phyloP scores from a whole-genome alignment of 75 land plant genomes.

The Pseudotsuga menziesii region DNA sequence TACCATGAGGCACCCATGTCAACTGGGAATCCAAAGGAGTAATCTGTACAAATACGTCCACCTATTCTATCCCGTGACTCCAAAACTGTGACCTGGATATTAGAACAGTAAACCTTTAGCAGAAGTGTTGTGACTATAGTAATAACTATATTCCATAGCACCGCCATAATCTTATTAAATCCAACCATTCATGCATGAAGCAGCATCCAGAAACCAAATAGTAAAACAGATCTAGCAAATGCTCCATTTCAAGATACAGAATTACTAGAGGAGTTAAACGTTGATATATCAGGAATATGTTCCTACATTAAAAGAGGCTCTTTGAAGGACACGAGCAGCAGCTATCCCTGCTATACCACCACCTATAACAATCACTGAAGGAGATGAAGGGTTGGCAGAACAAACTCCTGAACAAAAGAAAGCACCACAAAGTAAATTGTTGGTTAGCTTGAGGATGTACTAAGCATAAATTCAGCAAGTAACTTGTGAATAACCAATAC shows the following conservation, averaged over 20 bases:
- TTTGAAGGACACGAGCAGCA: constrained; percentile 41
- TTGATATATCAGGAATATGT: background rate
- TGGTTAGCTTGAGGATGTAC: no score
- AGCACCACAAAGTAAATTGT: no score
- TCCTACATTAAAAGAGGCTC: constrained; percentile 43
- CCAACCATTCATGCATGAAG: background rate
- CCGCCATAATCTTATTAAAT: background rate
- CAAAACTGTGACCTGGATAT: constrained; percentile 34
- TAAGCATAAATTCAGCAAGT: no score
- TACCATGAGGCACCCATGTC: constrained; percentile 59
- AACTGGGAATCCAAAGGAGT: constrained; percentile 51
- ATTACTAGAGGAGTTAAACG: no score
- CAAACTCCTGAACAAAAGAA: background rate
- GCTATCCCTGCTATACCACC: constrained; percentile 46
- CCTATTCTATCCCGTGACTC: constrained; percentile 49
- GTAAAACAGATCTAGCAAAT: no score
- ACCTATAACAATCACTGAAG: constrained; percentile 45
- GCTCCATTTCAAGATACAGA: no score
- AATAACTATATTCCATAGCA: background rate
- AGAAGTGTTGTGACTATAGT: background rate
- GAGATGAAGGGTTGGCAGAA: constrained; percentile 11
- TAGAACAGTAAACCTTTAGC: background rate
- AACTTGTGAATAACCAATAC: no score
- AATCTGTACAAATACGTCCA: constrained; percentile 45
- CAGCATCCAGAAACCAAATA: no score